Evolutionary conservation across 1,284 basidiomycete species (phyloP).

Genomic region (Trichosporon ovoides): DNA sequence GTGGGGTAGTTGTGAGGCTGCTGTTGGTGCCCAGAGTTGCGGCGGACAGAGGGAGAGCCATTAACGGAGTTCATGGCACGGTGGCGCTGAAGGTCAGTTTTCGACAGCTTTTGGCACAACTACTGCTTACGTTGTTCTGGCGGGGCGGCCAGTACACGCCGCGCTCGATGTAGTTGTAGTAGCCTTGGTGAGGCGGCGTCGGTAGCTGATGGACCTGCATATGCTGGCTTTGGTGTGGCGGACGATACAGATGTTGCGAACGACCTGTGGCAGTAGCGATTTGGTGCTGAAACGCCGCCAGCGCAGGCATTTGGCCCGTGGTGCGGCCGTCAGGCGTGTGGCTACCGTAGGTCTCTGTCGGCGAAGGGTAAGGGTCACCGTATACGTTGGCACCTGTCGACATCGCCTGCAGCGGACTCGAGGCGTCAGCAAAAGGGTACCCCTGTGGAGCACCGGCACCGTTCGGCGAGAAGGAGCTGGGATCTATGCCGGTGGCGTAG

Average conservation of each 20-base stretch:
- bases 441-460: slow-evolving; percentile 1
- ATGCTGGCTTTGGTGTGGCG: slow-evolving; percentile 14
- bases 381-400: neutral
- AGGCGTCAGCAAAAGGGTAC: slow-evolving; percentile 8
- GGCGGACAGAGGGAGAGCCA: slow-evolving; percentile 2
- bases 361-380: slow-evolving; percentile 15
- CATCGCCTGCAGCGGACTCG: slow-evolving; percentile 13
- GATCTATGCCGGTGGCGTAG: slow-evolving; percentile 9
- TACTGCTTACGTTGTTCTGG: slow-evolving; percentile 5
- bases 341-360: slow-evolving; percentile 7
- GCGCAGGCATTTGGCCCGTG: neutral
- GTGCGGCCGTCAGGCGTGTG: slow-evolving; percentile 1
- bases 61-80: slow-evolving; percentile 6
- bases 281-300: slow-evolving; percentile 8
- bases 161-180: slow-evolving; percentile 7
- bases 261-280: neutral
- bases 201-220: slow-evolving; percentile 1
- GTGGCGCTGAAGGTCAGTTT: slow-evolving; percentile 9
- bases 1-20: slow-evolving; percentile 4
- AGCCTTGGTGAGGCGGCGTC: slow-evolving; percentile 3
- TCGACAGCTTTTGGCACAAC: neutral
- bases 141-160: slow-evolving; percentile 6
- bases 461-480: neutral
- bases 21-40: slow-evolving; percentile 7
- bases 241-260: slow-evolving; percentile 7